phyloP scores from a whole-genome alignment of 1,284 basidiomycete species.

The Ceratobasidium sp. region DNA sequence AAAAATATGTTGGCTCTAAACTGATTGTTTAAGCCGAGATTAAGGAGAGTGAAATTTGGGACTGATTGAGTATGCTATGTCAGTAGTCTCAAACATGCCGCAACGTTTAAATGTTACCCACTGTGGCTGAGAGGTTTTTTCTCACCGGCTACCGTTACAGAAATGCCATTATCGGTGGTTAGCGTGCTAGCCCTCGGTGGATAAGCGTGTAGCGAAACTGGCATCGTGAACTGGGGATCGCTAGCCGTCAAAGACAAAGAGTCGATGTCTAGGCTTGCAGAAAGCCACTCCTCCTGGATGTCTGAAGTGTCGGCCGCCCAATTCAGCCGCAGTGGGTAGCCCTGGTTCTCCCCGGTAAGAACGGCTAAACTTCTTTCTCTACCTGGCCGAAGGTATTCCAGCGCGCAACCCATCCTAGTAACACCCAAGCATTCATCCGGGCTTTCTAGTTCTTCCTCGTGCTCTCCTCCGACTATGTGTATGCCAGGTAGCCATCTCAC shows the following conservation, averaged over 20 bases:
- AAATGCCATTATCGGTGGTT: neutral
- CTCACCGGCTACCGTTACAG: neutral
- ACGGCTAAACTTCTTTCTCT: too few species aligned
- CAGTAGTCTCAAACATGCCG: too few species aligned
- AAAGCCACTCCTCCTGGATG: neutral
- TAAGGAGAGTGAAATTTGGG: neutral
- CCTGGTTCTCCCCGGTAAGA: neutral
- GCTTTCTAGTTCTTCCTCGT: neutral
- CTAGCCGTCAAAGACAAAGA: neutral
- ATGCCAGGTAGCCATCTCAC: too few species aligned
- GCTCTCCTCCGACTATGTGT: too few species aligned
- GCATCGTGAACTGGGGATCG: neutral
- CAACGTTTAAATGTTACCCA: too few species aligned
- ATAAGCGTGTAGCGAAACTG: neutral
- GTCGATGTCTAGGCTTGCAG: neutral
- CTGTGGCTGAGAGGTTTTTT: neutral
- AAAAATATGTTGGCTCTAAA: constrained; percentile 28
- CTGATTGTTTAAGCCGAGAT: neutral
- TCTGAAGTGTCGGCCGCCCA: neutral
- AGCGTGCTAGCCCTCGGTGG: neutral
- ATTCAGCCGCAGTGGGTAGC: neutral
- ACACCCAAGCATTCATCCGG: neutral
- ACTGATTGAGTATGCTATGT: too few species aligned
- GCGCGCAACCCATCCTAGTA: too few species aligned
- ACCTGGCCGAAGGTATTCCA: too few species aligned